Base-by-base conservation (phyloP, 495 filamentous ascomycete genomes). In the Podospora sp. region DNA sequence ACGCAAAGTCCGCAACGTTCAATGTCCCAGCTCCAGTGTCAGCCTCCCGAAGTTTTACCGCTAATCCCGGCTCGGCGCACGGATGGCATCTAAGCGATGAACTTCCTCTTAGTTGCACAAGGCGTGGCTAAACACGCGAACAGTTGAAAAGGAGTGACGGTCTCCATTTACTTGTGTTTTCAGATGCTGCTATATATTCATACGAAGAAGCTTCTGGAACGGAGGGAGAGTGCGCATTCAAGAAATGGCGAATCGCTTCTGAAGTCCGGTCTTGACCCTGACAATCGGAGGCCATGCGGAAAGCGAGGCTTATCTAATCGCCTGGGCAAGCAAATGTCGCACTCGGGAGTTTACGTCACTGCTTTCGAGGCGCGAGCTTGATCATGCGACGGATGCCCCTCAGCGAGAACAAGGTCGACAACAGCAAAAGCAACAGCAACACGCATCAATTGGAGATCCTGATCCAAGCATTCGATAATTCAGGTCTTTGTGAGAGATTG, bases 1-100 rank as follows among this genome's bases (percentile, higher is more conserved):
- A 68, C 68, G 68, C 68, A 69, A 70, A 65, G 61, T 63, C 65
- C 64, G 59, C 35, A 70, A 18, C 63, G 63, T 22, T 50, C 62
- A 26, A 63, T 29, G 56, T 49, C 59, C 14, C 46, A 68, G 65
- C 65, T 70, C 60, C 53, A 60, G 22, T 62, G 21, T 24, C 57
- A 14, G 53, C 25, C 35, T 49, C 46, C 68, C 67, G 62, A 68
- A 63, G 58, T 68, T 68, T 67, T 68, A 59, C 69, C 69, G 26
- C 18, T 20, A 12, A 52, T 7, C 33, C 27, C 60, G n/a, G 25
- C 57, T 7, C 18, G 29, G 57, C 20, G 20, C 52, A 55, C 14
- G 35, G 60, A 27, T 11, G 8, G 8, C 29, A 33, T 33, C 29
- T 33, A 33, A 33, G 29, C 29, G 29, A 33, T 8, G 29, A 33